Base-by-base conservation (phyloP, 441 rosid genomes). In the Pelargonium citronellum region DNA sequence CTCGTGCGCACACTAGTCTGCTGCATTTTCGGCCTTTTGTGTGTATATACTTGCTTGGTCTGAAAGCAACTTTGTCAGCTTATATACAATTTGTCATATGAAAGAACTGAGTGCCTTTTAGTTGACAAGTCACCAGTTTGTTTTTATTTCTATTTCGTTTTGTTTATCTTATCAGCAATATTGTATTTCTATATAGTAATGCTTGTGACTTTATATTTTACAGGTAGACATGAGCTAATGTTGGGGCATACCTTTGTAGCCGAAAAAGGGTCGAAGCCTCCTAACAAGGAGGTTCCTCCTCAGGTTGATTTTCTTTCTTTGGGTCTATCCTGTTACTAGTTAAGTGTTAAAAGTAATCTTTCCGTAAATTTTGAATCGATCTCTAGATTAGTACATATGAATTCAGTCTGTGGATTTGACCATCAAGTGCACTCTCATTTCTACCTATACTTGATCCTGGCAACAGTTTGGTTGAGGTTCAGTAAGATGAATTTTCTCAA, bases 211-310 rank as follows among this genome's bases (percentile, higher is more conserved):
- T 73, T 53, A 64, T 73, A 15, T 61, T 83, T 82, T 22, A 12
- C 82, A 94, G 99, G 83, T 78, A 87, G 95, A 85, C 89, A 87
- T 76, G 99, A 94, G 81, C 87, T 91, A 62, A 75, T 73, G 24
- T 77, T 94, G 83, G 99, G 97, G 71, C 87, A 85, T 82, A 87
- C 97, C 64, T 94, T 94, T 71, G 63, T 67, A 27, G 84, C 89
- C 22, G 79, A 79, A 77, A 82, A 86, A 69, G 86, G 82, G 44
- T 74, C 81, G 63, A 84, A 61, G 77, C 82, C 99, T 71, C 97
- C 89, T 39, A 75, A 71, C 68, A 84, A 75, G 75, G 96, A 91
- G 84, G 81, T 91, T 83, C 88, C 95, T 77, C 94, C 97, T 53
- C 83, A 89, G 97, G 98, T 93, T 63, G 51, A 43, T 34, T 47